A percentile compares a stretch with the other conserved stretches of the same genome.
These are phyloP conservation scores for Aureobasidium sp. DNA, from an alignment of 2,329 filamentous ascomycete species.

Conservation along the genomic window DNA sequence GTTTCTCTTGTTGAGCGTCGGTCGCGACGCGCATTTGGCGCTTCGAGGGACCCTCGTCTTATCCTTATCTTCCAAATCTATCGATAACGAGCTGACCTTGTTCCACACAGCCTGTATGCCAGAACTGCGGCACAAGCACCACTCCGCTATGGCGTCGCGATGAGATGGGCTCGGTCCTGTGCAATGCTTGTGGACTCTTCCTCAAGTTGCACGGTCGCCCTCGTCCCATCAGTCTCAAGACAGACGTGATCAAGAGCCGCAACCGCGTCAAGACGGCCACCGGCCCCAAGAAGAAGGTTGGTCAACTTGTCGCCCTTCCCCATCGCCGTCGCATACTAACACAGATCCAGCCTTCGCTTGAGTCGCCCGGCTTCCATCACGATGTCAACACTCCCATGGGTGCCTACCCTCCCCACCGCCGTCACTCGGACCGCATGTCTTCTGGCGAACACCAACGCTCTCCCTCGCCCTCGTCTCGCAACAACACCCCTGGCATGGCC, in stretches of 20 bases:
- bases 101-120: slow-evolving; percentile 75
- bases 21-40: neutral
- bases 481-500: slow-evolving; percentile 68
- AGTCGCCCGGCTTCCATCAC: slow-evolving; percentile 47
- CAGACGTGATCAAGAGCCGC: slow-evolving; percentile 98
- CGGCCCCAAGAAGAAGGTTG: slow-evolving; percentile 58
- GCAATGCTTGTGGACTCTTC: slow-evolving; percentile 97
- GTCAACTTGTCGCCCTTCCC: neutral
- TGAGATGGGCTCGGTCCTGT: slow-evolving; percentile 89
- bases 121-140: slow-evolving; percentile 92
- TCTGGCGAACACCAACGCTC: slow-evolving; percentile 69
- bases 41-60: slow-evolving; percentile 17
- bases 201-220: slow-evolving; percentile 92
- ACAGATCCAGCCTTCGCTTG: slow-evolving; percentile 35
- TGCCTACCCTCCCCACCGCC: slow-evolving; percentile 19
- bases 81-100: slow-evolving; percentile 16
- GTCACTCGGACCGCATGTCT: slow-evolving; percentile 63
- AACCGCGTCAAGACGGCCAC: slow-evolving; percentile 91
- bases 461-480: slow-evolving; percentile 72
- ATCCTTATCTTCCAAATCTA: slow-evolving; percentile 22
- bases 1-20: slow-evolving; percentile 4
- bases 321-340: slow-evolving; percentile 2
- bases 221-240: slow-evolving; percentile 93
- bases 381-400: slow-evolving; percentile 42
- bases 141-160: slow-evolving; percentile 97